Evolutionary conservation across 2,329 filamentous ascomycete genomes (phyloP).

Genomic region (Hypoxylon sp.): DNA sequence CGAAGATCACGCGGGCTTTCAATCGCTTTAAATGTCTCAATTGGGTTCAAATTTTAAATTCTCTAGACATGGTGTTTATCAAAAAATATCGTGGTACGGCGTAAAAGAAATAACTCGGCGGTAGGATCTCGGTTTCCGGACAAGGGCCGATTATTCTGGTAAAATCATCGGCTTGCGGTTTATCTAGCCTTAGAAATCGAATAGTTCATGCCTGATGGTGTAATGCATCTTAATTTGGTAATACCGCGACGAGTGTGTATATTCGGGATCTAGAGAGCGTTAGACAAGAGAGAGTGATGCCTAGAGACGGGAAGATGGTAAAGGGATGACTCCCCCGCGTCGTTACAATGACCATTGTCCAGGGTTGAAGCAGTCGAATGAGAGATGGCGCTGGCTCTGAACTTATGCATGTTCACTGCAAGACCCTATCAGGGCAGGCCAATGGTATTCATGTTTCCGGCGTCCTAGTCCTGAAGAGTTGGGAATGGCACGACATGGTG

Average conservation of each 20-base stretch:
- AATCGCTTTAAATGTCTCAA: slow-evolving; percentile 7
- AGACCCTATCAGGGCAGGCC: slow-evolving; percentile 34
- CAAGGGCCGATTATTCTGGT: slow-evolving; percentile 23
- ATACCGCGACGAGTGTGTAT: slow-evolving; percentile 15
- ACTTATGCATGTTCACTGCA: slow-evolving; percentile 49
- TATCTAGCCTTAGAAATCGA: slow-evolving; percentile 18
- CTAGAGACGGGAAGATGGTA: slow-evolving; percentile 18
- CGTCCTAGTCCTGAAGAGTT: slow-evolving; percentile 26
- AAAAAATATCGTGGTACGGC: slow-evolving; percentile 2
- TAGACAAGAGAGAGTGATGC: slow-evolving; percentile 4
- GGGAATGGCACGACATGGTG: slow-evolving; percentile 44
- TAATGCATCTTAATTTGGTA: slow-evolving; percentile 35
- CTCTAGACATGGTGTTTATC: background rate
- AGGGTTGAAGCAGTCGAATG: slow-evolving; percentile 38
- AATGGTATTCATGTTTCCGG: slow-evolving; percentile 36
- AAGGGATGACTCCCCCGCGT: slow-evolving; percentile 44
- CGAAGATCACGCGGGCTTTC: slow-evolving; percentile 1
- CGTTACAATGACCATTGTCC: slow-evolving; percentile 34
- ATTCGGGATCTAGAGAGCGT: slow-evolving; percentile 13
- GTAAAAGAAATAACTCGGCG: slow-evolving; percentile 26
- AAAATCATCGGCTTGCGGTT: slow-evolving; percentile 17
- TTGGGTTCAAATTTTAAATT: background rate
- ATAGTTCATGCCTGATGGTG: slow-evolving; percentile 33
- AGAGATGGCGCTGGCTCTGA: slow-evolving; percentile 37
- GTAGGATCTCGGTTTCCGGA: slow-evolving; percentile 36